These are phyloP conservation scores for Herpetospermum pedunculosum DNA, from an alignment of 306 rosid genomes.

Conservation along the genomic window DNA sequence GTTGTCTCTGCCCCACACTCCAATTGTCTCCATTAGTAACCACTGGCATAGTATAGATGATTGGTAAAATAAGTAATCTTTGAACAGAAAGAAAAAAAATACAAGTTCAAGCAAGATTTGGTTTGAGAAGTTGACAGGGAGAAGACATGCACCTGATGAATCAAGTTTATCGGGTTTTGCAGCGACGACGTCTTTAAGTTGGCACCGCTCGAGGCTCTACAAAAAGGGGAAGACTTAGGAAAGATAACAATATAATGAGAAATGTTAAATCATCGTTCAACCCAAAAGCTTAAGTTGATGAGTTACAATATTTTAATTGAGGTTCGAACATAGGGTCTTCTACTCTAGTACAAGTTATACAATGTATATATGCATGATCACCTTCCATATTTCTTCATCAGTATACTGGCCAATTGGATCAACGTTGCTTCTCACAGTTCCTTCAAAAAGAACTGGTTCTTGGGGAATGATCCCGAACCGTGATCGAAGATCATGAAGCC, in stretches of 20 bases:
- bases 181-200: constrained; percentile 74
- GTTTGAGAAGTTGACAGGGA: constrained; percentile 1
- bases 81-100: not conserved
- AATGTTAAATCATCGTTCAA: not conserved
- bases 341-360: not conserved
- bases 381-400: constrained; percentile 97
- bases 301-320: too few relatives aligned
- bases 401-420: constrained; percentile 63
- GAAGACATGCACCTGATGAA: constrained; percentile 44
- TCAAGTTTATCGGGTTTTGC: constrained; percentile 72
- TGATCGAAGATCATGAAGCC: constrained; percentile 91
- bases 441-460: constrained; percentile 97
- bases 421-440: constrained; percentile 79
- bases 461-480: constrained; percentile 95
- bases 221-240: not conserved
- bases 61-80: not conserved
- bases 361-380: constrained; percentile 15
- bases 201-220: constrained; percentile 85
- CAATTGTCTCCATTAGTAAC: constrained; percentile 86
- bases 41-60: constrained; percentile 27
- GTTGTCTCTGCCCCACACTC: constrained; percentile 98
- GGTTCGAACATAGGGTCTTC: not conserved
- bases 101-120: not conserved
- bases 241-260: not conserved
- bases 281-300: not conserved